Conservation (phyloP, 139 green algal species). For the Dunaliella sp. region DNA sequence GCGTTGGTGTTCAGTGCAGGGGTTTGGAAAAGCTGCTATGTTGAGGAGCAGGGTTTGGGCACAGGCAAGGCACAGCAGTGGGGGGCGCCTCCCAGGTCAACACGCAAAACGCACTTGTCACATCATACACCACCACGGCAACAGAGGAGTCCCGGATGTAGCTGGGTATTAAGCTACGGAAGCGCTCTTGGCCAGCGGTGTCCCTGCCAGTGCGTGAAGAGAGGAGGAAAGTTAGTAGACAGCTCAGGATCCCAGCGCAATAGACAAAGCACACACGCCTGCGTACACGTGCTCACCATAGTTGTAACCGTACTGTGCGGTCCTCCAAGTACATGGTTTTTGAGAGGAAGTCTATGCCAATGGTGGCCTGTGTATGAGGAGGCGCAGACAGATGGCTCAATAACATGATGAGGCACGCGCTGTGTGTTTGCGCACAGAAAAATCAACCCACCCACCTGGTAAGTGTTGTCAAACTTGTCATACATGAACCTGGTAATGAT, state of each 20-base stretch:
- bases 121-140: slow-evolving; percentile 98
- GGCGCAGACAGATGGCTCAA: no score
- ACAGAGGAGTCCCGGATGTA: slow-evolving; percentile 99
- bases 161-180: slow-evolving; percentile 93
- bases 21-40: neutral
- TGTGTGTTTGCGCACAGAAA: no score
- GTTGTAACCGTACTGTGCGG: slow-evolving; percentile 94
- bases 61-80: no score
- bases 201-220: slow-evolving; percentile 85
- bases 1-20: neutral
- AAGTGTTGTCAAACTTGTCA: slow-evolving; percentile 99
- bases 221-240: no score
- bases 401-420: neutral
- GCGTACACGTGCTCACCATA: slow-evolving; percentile 74
- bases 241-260: neutral
- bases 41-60: neutral
- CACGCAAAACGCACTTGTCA: slow-evolving; percentile 83
- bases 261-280: neutral
- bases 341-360: slow-evolving; percentile 99
- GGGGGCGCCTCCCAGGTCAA: no score
- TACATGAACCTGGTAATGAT: slow-evolving; percentile 99
- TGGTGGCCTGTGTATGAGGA: slow-evolving; percentile 90
- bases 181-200: slow-evolving; percentile 97
- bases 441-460: slow-evolving; percentile 90
- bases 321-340: slow-evolving; percentile 99